phyloP scores from a whole-genome alignment of 768 basidiomycete species.

The Gymnopilus dilepis region DNA sequence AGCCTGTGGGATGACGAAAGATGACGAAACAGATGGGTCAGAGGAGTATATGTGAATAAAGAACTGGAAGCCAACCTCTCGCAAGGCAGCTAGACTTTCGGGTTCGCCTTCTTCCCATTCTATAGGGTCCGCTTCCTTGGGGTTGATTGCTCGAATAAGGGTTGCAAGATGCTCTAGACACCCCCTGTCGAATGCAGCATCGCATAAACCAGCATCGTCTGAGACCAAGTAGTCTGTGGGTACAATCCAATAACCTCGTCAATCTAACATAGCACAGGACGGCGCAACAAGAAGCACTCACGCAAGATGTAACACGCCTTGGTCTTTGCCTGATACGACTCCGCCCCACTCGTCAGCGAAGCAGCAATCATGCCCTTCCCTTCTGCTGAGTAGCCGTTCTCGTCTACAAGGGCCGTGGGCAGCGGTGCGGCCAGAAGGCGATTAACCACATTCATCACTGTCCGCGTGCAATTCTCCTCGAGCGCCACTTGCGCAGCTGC shows the following conservation, averaged over 20 bases:
- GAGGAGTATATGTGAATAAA: not conserved
- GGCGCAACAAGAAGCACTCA: slow-evolving; percentile 4
- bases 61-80: slow-evolving; percentile 56
- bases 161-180: slow-evolving; percentile 59
- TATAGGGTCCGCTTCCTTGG: slow-evolving; percentile 37
- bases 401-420: not conserved
- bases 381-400: not conserved
- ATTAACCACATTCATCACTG: slow-evolving; percentile 75
- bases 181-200: slow-evolving; percentile 72
- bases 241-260: not conserved
- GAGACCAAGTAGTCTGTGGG: slow-evolving; percentile 64
- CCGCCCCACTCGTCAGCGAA: not conserved
- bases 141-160: slow-evolving; percentile 60
- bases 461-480: slow-evolving; percentile 55
- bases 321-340: slow-evolving; percentile 31
- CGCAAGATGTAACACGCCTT: slow-evolving; percentile 76
- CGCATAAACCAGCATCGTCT: slow-evolving; percentile 72
- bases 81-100: slow-evolving; percentile 57
- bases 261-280: no score
- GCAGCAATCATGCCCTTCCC: not conserved
- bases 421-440: slow-evolving; percentile 51
- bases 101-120: slow-evolving; percentile 78
- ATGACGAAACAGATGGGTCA: not conserved
- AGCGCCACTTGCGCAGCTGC: slow-evolving; percentile 18
- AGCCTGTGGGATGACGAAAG: slow-evolving; percentile 48